Conservation (phyloP, 2,329 filamentous ascomycete species). For the Gnomoniopsis smithogilvyi region DNA sequence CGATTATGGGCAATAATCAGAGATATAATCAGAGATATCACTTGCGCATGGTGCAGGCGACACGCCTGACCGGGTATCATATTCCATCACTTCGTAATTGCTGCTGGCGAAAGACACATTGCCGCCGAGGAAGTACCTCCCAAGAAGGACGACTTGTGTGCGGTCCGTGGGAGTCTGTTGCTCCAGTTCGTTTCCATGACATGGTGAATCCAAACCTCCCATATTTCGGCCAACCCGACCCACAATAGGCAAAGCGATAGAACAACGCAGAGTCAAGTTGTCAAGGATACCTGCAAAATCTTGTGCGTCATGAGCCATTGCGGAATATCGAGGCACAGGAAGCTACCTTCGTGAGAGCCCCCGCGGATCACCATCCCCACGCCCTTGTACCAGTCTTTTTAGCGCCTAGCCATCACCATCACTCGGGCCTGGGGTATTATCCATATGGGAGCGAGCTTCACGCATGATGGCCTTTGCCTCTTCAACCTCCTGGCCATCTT, state of each 20-base stretch:
- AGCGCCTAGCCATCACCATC: conserved; percentile 22
- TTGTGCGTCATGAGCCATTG: not conserved
- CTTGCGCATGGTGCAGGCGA: not conserved
- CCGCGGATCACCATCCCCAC: not conserved
- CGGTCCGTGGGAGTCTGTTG: not conserved
- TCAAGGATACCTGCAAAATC: not conserved
- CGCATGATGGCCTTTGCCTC: conserved; percentile 91
- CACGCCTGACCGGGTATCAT: conserved; percentile 5
- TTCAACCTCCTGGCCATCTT: conserved; percentile 94
- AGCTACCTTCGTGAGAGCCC: not conserved
- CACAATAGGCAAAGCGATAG: not conserved
- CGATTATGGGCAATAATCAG: no score
- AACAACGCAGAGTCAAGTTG: not conserved
- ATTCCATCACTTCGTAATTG: not conserved
- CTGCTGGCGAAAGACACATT: not conserved
- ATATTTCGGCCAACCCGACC: not conserved
- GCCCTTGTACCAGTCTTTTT: not conserved
- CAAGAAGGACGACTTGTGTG: not conserved
- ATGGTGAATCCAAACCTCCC: not conserved
- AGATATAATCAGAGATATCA: not conserved
- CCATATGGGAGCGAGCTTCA: conserved; percentile 77
- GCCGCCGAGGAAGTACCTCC: no score
- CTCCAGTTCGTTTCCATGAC: not conserved
- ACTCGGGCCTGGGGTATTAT: conserved; percentile 30
- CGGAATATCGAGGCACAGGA: not conserved